Evolutionary conservation across 441 rosid species (phyloP), one percentile per base, ranked within the genome.

Genomic region (Pelargonium cotyledonis): DNA sequence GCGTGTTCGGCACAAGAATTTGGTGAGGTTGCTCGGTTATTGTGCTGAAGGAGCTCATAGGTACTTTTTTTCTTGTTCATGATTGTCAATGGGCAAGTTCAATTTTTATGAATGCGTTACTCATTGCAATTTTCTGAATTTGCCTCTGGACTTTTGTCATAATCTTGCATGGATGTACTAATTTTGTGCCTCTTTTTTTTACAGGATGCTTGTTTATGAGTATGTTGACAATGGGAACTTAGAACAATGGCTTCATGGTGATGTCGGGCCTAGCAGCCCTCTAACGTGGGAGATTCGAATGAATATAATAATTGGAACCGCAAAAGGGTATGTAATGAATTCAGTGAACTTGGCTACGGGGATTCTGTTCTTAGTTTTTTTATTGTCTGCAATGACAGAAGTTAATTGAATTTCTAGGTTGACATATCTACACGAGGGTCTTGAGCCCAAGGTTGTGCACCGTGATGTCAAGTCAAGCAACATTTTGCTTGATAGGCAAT

Each of bases 191-290:
- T 4, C 21, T 3, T 15, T n/a, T n/a, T 51, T 6, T 38, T 21
- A 38, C 73, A 93, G 98, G 91, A 84, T 93, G 47, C 72, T 93
- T 88, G 96, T 93, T 43, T 93, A 93, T 69, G 97, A 94, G 86
- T 89, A 88, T 70, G 94, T 89, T 72, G 89, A 89, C 84, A 94
- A 88, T 68, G 97, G 97, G 62, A 94, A 94, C 80, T 83, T 94
- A 57, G 99, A 94, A 80, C 96, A 91, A 73, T 94, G 99, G 99
- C 97, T 91, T 70, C 99, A 89, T 68, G 97, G 99, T 60, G 99
- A 89, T 66, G 82, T 89, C 93, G 87, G 85, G 23, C 94, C 88
- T 46, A 89, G 86, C 41, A 93, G 99, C 62, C 88, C 83, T 76
- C 86, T 94, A 62, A 91, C 96, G 71, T 94, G 97, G 99, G 99